These are phyloP conservation scores for Sclerotinia trifoliorum DNA, from an alignment of 2,329 filamentous ascomycete species.

Conservation along the genomic window DNA sequence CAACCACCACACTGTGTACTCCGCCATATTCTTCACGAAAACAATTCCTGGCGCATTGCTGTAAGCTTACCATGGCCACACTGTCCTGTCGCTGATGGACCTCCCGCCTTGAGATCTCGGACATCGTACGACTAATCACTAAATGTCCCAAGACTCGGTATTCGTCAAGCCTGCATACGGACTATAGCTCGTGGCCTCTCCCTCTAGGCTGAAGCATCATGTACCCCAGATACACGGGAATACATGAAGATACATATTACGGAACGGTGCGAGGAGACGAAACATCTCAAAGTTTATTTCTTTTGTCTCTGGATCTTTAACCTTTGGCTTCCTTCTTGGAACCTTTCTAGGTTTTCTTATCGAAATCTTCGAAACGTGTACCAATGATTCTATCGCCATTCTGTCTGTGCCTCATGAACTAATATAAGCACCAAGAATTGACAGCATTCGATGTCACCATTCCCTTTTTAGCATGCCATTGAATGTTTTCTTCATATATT, in stretches of 20 bases:
- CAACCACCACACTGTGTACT: background rate
- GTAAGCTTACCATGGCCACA: background rate
- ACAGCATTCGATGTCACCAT: slow-evolving; percentile 11
- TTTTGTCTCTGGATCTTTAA: background rate
- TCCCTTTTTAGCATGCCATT: background rate
- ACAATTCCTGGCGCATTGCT: background rate
- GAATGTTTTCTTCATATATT: slow-evolving; percentile 2
- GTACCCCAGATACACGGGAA: slow-evolving; percentile 5
- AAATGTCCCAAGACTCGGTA: slow-evolving; percentile 9
- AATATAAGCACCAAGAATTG: background rate
- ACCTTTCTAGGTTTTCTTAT: background rate
- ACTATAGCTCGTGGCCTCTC: background rate
- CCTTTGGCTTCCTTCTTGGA: background rate
- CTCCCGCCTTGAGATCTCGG: background rate
- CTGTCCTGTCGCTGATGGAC: background rate
- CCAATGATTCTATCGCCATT: background rate
- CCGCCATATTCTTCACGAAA: slow-evolving; percentile 10
- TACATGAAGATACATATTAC: background rate
- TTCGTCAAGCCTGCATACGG: slow-evolving; percentile 12
- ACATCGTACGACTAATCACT: background rate
- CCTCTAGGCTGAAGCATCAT: slow-evolving; percentile 11
- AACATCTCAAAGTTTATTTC: background rate
- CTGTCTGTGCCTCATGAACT: background rate
- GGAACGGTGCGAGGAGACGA: background rate
- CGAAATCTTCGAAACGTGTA: background rate